A percentile compares a stretch with the other conserved stretches of the same genome.
These are phyloP conservation scores for Naegleria lovaniensis DNA, from an alignment of 208 protist species.

Conservation along the genomic window DNA sequence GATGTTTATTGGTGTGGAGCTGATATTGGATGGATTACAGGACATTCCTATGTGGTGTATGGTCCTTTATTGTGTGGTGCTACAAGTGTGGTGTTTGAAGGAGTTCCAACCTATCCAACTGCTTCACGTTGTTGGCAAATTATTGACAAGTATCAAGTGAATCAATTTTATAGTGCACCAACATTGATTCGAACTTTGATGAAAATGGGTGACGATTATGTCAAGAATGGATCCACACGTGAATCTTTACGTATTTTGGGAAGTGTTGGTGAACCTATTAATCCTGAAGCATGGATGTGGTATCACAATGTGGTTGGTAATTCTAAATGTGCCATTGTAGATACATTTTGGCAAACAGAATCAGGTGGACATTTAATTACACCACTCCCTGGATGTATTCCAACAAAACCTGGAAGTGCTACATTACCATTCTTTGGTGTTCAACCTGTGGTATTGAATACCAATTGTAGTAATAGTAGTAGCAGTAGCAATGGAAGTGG, in stretches of 20 bases:
- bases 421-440: slow-evolving; percentile 94
- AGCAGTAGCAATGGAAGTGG: neutral
- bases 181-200: slow-evolving; percentile 84
- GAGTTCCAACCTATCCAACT: slow-evolving; percentile 78
- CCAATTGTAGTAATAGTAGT: slow-evolving; percentile 39
- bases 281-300: slow-evolving; percentile 86
- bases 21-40: slow-evolving; percentile 90
- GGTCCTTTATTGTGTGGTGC: slow-evolving; percentile 91
- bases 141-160: slow-evolving; percentile 84
- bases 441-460: slow-evolving; percentile 73
- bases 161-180: slow-evolving; percentile 93
- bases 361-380: slow-evolving; percentile 82
- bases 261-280: slow-evolving; percentile 93
- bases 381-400: slow-evolving; percentile 80
- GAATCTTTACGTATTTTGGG: slow-evolving; percentile 81
- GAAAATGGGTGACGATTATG: slow-evolving; percentile 63
- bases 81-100: slow-evolving; percentile 90
- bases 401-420: slow-evolving; percentile 86
- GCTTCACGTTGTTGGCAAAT: slow-evolving; percentile 80
- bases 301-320: slow-evolving; percentile 82
- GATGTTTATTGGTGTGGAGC: slow-evolving; percentile 90
- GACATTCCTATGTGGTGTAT: slow-evolving; percentile 94
- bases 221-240: slow-evolving; percentile 61
- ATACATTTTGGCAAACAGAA: slow-evolving; percentile 98
- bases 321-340: slow-evolving; percentile 76